These are phyloP conservation scores for Platanthera guangdongensis DNA, from an alignment of 106 monocot species.

Conservation along the genomic window DNA sequence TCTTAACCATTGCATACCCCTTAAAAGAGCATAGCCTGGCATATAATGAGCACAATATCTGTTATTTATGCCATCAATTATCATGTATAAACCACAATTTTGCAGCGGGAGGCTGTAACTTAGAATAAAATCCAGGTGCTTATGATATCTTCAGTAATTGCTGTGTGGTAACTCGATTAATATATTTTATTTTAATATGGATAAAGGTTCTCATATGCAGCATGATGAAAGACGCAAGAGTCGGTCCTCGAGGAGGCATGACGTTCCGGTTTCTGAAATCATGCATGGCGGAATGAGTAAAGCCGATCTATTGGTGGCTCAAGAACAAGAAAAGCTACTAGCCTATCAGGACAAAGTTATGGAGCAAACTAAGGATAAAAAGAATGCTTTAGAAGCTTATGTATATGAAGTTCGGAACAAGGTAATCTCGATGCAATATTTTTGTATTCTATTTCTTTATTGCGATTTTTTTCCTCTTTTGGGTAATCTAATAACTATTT, in stretches of 20 bases:
- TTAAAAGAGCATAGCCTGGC: no score
- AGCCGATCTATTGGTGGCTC: slow-evolving; percentile 34
- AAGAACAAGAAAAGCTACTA: slow-evolving; percentile 45
- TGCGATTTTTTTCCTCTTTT: not conserved
- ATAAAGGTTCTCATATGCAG: slow-evolving; percentile 11
- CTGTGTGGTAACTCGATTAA: not conserved
- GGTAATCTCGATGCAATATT: slow-evolving; percentile 29
- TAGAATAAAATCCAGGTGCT: no score
- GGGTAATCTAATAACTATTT: not conserved
- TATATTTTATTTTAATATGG: not conserved
- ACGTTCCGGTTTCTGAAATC: slow-evolving; percentile 43
- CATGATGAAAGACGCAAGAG: slow-evolving; percentile 16
- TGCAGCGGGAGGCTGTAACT: no score
- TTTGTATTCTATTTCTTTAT: not conserved
- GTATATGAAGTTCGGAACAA: slow-evolving; percentile 86
- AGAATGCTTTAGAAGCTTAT: slow-evolving; percentile 76
- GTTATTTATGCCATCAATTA: no score
- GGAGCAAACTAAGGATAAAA: slow-evolving; percentile 81
- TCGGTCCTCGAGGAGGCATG: slow-evolving; percentile 25
- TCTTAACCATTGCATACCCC: no score
- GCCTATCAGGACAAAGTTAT: slow-evolving; percentile 69
- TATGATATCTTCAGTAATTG: not conserved
- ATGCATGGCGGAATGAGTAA: slow-evolving; percentile 54
- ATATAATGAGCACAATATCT: no score
- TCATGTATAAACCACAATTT: no score